phyloP scores from a whole-genome alignment of 495 filamentous ascomycete species.

The Saxispiralis lemnorum region DNA sequence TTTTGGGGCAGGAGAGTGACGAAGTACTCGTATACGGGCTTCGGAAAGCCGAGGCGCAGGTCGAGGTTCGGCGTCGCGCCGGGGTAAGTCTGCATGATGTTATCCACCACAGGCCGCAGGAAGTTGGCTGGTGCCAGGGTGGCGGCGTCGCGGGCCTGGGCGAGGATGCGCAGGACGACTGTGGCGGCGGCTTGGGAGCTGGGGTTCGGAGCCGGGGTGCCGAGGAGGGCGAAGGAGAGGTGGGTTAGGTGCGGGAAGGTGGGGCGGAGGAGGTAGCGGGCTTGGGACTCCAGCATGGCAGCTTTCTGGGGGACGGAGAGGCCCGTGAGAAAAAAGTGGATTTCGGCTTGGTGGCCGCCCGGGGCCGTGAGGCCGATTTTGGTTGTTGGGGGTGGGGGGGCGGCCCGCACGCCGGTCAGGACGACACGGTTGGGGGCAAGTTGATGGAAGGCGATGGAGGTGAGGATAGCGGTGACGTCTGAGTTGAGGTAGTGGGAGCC shows the following conservation, averaged over 20 bases:
- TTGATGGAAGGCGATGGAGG: conserved; percentile 14
- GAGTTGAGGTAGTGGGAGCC: conserved; percentile 18
- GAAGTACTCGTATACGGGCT: conserved; percentile 23
- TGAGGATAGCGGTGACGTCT: conserved; percentile 18
- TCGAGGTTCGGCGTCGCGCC: conserved; percentile 26
- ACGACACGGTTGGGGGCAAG: conserved; percentile 15
- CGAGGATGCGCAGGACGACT: conserved; percentile 19
- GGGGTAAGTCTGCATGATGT: conserved; percentile 23
- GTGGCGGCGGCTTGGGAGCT: conserved; percentile 17
- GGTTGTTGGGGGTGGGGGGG: conserved; percentile 15
- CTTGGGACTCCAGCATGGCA: conserved; percentile 18
- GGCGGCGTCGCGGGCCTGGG: conserved; percentile 14
- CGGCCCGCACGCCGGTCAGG: conserved; percentile 12
- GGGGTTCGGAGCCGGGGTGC: conserved; percentile 7
- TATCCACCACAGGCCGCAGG: conserved; percentile 24
- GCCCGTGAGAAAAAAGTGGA: conserved; percentile 20
- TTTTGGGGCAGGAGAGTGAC: conserved; percentile 23
- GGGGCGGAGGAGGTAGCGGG: conserved; percentile 11
- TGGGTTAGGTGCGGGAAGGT: conserved; percentile 9
- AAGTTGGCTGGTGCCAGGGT: conserved; percentile 22
- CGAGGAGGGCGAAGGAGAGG: conserved; percentile 16
- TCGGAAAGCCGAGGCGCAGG: conserved; percentile 19
- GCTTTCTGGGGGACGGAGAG: conserved; percentile 21
- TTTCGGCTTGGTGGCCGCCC: conserved; percentile 19
- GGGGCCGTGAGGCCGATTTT: conserved; percentile 17